Evolutionary conservation across 2,329 filamentous ascomycete genomes (phyloP), one percentile per base, ranked within the genome.

Genomic region (Dendryphion nanum): DNA sequence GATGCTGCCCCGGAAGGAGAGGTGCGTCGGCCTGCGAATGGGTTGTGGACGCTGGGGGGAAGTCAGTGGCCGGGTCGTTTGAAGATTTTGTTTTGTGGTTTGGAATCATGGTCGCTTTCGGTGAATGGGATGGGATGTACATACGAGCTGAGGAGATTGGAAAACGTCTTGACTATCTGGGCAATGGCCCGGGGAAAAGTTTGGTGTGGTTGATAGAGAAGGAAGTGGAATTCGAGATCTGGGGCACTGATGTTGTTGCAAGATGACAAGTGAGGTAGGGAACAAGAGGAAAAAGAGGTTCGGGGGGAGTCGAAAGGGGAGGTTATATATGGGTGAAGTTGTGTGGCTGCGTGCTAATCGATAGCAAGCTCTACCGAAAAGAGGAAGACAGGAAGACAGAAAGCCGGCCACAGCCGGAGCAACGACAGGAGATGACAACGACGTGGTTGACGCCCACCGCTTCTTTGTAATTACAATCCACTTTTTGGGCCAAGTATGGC

Each of bases 61-160:
- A 10, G 23, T 26, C n/a, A 26, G 23, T 26, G 23, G 10, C 10
- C 23, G 10, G 23, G 10, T 26, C 10, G 2, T 26, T 26, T 26
- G n/a, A n/a, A n/a, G n/a, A n/a, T n/a, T n/a, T n/a, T n/a, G n/a
- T n/a, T n/a, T n/a, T n/a, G n/a, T n/a, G n/a, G n/a, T n/a, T n/a
- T n/a, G n/a, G n/a, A n/a, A n/a, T n/a, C n/a, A n/a, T n/a, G n/a
- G n/a, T n/a, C n/a, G n/a, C n/a, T 26, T 18, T 29, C 14, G 18
- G 8, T 15, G 18, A 29, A 26, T 24, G 20, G 16, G 20, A 26
- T 12, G 15, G 17, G 20, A 7, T 29, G 47, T 43, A 74, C 89
- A 70, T 80, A 95, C 90, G 89, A 95, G 81, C 93, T 93, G 59
- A 96, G 85, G 61, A 94, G 85, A 76, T 95, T 96, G 78, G 89